Percentiles rank a stretch among this genome's conserved stretches.
phyloP scores from a whole-genome alignment of 2,329 filamentous ascomycete genomes.

The Mollisia scopiformis region DNA sequence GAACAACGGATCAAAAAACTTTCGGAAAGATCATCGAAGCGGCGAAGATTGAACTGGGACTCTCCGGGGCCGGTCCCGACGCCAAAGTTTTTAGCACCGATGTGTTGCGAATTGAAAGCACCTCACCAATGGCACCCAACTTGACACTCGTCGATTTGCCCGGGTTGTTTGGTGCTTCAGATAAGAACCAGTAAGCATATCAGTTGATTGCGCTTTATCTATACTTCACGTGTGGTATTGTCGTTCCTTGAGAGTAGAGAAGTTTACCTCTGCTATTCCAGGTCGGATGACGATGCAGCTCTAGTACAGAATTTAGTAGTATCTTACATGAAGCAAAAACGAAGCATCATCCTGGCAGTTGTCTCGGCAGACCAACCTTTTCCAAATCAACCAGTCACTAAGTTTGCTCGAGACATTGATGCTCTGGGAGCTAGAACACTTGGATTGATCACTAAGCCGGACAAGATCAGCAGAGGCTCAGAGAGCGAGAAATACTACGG shows the following conservation, averaged over 20 bases:
- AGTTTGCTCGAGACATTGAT: slow-evolving; percentile 38
- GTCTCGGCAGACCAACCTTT: slow-evolving; percentile 44
- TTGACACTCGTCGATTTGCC: slow-evolving; percentile 32
- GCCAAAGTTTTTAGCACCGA: slow-evolving; percentile 29
- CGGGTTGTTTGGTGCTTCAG: slow-evolving; percentile 40
- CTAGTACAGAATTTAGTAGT: slow-evolving; percentile 18
- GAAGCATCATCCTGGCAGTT: slow-evolving; percentile 47
- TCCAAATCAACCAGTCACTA: slow-evolving; percentile 42
- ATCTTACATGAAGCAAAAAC: slow-evolving; percentile 41
- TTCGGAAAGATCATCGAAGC: slow-evolving; percentile 22
- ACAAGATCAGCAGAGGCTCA: slow-evolving; percentile 39
- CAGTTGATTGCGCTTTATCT: too few species aligned
- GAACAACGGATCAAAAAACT: slow-evolving; percentile 12
- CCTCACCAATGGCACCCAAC: slow-evolving; percentile 16
- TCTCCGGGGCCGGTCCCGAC: slow-evolving; percentile 4
- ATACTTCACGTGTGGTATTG: too few species aligned
- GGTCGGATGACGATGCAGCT: slow-evolving; percentile 24
- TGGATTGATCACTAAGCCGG: slow-evolving; percentile 48
- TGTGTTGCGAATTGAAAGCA: slow-evolving; percentile 18
- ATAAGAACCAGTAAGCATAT: slow-evolving; percentile 46
- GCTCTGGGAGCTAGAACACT: slow-evolving; percentile 37
- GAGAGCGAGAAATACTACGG: slow-evolving; percentile 39
- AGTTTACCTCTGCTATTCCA: too few species aligned
- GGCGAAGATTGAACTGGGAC: slow-evolving; percentile 16
- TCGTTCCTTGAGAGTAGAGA: too few species aligned